Evolutionary conservation across 345 rosid genomes (phyloP).

Genomic region (Jatropha curcas): DNA sequence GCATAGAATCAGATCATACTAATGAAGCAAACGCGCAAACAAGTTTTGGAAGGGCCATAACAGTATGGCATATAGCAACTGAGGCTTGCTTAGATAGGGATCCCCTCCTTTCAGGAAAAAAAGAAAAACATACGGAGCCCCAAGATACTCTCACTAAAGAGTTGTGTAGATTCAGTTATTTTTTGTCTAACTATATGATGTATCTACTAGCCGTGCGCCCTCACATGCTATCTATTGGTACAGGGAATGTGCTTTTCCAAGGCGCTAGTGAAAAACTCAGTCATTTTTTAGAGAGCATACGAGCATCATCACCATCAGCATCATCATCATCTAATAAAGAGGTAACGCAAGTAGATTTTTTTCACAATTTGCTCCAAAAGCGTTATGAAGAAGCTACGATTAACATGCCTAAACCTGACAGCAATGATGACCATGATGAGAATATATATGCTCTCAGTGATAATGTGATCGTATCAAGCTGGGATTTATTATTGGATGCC

Average conservation of each 20-base stretch:
- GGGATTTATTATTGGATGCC: conserved; percentile 13
- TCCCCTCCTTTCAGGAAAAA: too few species aligned
- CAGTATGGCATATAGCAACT: conserved; percentile 34
- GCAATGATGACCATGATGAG: background rate
- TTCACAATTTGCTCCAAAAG: background rate
- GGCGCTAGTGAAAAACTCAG: background rate
- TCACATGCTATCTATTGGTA: conserved; percentile 4
- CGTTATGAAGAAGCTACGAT: background rate
- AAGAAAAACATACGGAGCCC: too few species aligned
- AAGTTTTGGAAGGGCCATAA: conserved; percentile 24
- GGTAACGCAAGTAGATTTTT: background rate
- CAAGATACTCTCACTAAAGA: too few species aligned
- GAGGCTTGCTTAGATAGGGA: conserved; percentile 1
- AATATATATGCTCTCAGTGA: too few species aligned
- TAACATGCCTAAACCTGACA: too few species aligned
- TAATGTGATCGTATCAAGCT: background rate
- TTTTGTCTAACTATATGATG: conserved; percentile 27
- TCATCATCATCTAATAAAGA: too few species aligned
- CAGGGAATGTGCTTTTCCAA: background rate
- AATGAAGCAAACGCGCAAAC: conserved; percentile 17
- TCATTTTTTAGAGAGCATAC: background rate
- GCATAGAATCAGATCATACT: conserved; percentile 11
- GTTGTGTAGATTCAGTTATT: background rate
- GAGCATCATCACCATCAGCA: too few species aligned
- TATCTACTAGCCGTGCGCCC: conserved; percentile 14